A percentile compares a stretch with the other conserved stretches of the same genome.
phyloP scores from a whole-genome alignment of 2,329 filamentous ascomycete species.

The Monosporascus cannonballus region DNA sequence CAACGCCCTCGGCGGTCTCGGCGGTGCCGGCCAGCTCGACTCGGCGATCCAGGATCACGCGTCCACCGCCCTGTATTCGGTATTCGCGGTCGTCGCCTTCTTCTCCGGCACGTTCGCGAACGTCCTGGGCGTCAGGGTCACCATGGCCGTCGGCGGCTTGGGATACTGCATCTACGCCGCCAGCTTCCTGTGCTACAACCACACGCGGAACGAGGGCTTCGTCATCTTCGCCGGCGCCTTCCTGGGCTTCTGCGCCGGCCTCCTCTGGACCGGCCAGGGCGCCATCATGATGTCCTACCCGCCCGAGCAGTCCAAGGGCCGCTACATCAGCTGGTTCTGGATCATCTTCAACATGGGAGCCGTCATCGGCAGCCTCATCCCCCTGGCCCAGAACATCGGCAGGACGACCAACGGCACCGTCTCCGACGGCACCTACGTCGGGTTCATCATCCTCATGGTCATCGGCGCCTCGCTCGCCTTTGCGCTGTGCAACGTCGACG shows the following conservation, averaged over 20 bases:
- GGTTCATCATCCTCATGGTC: conserved; percentile 67
- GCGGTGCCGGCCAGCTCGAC: conserved; percentile 56
- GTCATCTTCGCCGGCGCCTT: conserved; percentile 71
- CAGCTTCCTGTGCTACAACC: conserved; percentile 64
- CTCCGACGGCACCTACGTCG: conserved; percentile 66
- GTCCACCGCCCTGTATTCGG: conserved; percentile 40
- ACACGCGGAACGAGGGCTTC: conserved; percentile 62
- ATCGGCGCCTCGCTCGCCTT: conserved; percentile 57
- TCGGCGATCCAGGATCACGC: conserved; percentile 55
- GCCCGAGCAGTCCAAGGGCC: conserved; percentile 72
- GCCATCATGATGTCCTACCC: conserved; percentile 91
- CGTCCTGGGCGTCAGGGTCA: conserved; percentile 62
- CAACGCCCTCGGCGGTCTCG: conserved; percentile 61
- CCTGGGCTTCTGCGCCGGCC: conserved; percentile 70
- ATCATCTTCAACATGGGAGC: conserved; percentile 90
- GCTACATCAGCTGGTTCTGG: conserved; percentile 90
- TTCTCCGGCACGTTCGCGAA: conserved; percentile 75
- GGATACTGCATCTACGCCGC: conserved; percentile 73
- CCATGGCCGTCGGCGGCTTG: conserved; percentile 65
- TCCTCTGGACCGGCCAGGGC: conserved; percentile 78
- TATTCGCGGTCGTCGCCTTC: conserved; percentile 56
- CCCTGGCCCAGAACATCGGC: conserved; percentile 67
- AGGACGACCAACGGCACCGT: conserved; percentile 39
- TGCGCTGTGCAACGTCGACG: conserved; percentile 56
- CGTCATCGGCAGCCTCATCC: conserved; percentile 76